phyloP scores from a whole-genome alignment of 1,284 basidiomycete genomes.

The Melanopsichium pennsylvanicum region DNA sequence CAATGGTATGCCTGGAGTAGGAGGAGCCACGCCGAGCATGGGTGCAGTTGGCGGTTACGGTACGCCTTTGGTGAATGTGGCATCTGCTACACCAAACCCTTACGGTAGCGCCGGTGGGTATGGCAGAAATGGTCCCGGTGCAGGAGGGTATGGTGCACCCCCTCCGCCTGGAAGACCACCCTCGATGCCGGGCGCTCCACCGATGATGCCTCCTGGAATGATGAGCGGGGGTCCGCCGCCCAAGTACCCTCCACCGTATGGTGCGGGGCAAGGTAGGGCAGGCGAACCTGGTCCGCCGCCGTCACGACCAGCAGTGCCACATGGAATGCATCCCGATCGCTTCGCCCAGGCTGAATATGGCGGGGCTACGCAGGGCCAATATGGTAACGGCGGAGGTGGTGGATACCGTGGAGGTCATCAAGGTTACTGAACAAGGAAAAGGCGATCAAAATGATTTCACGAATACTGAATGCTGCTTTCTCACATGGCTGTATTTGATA shows the following conservation, averaged over 20 bases:
- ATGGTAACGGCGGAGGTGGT: constrained; percentile 9
- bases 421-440: too few species aligned
- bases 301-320: constrained; percentile 34
- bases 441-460: too few species aligned
- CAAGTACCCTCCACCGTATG: constrained; percentile 25
- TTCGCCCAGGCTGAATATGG: constrained; percentile 43
- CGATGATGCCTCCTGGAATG: constrained; percentile 34
- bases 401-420: constrained; percentile 13
- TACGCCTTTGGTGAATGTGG: constrained; percentile 24
- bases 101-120: constrained; percentile 29
- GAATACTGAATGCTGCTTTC: too few species aligned
- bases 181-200: constrained; percentile 38
- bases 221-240: constrained; percentile 26
- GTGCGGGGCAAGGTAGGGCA: neutral
- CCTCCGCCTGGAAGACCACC: constrained; percentile 32
- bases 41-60: constrained; percentile 28
- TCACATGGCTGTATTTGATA: too few species aligned
- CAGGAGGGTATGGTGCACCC: constrained; percentile 23
- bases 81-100: constrained; percentile 38
- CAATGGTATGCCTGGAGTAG: constrained; percentile 27
- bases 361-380: constrained; percentile 11
- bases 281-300: constrained; percentile 36
- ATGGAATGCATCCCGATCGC: constrained; percentile 54
- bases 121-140: constrained; percentile 9
- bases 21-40: constrained; percentile 12